Evolutionary conservation across 192 early-diverging fungal species (phyloP).

Genomic region (Linnemannia exigua): DNA sequence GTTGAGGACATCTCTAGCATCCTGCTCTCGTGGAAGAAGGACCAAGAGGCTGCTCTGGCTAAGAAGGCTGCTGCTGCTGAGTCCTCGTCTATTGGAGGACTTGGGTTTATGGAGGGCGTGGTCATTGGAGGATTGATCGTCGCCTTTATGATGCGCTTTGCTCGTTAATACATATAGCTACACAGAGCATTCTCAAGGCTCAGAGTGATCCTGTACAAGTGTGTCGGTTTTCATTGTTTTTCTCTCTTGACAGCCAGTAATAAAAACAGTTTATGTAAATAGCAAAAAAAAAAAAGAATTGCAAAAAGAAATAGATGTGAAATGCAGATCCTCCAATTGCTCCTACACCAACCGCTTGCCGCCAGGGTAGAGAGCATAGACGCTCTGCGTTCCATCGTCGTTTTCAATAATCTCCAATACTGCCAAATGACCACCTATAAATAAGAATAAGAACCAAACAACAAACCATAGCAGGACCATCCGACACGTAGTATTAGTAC

Average conservation of each 20-base stretch:
- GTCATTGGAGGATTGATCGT: slow-evolving; percentile 51
- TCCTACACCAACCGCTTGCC: slow-evolving; percentile 35
- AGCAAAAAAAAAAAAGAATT: not conserved
- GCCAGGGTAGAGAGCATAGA: slow-evolving; percentile 67
- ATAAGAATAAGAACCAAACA: slow-evolving; percentile 29
- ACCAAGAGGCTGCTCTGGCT: slow-evolving; percentile 31
- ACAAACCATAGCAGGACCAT: not conserved
- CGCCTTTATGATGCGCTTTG: slow-evolving; percentile 52
- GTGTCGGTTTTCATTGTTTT: not conserved
- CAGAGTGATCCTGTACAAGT: not conserved
- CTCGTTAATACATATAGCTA: slow-evolving; percentile 17
- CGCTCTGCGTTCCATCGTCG: slow-evolving; percentile 39
- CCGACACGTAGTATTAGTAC: too few relatives aligned
- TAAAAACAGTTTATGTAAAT: slow-evolving; percentile 5
- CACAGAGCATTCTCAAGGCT: not conserved
- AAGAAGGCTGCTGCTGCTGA: slow-evolving; percentile 14
- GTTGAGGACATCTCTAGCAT: slow-evolving; percentile 40
- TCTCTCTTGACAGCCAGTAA: not conserved
- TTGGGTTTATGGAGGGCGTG: slow-evolving; percentile 51
- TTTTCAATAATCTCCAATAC: slow-evolving; percentile 80
- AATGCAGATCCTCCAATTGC: too few relatives aligned
- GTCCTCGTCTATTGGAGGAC: slow-evolving; percentile 21
- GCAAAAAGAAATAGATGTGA: not conserved
- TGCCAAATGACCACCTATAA: slow-evolving; percentile 64
- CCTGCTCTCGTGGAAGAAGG: slow-evolving; percentile 43